Base-by-base conservation (phyloP, 495 filamentous ascomycete species). In the Podospora conica region DNA sequence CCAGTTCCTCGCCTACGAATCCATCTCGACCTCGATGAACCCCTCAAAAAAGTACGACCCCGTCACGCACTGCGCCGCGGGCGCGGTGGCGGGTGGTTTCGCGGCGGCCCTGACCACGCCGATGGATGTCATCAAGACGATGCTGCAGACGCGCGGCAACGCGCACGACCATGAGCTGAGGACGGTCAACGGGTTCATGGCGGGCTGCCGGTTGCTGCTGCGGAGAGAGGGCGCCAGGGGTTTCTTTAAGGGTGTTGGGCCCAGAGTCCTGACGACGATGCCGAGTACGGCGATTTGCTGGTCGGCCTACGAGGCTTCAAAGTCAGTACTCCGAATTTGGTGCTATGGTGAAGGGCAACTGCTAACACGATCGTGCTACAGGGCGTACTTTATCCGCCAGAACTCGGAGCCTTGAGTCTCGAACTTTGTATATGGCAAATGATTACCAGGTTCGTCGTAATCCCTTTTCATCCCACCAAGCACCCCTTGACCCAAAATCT, bases 201-300 rank as follows among this genome's bases (percentile, higher is more conserved):
- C 91, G 58, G 92, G 95, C 2, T 92, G 91, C 59, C 81, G 85
- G 64, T 87, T 98, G 65, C 88, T 99, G 73, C 90, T 91, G 77
- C 82, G 86, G 68, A 86, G 91, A 71, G 92, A 97, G 71, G 95
- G 95, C 60, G 85, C 88, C 71, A 80, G 79, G 62, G 95, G 95
- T 9, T 99, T 97, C 79, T 91, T 97, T 73, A 92, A 93, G 68
- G 95, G 95, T 22, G 84, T 97, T 74, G 85, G 91, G 70, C 96
- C 95, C 60, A 84, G 95, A 64, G 91, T 99, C 40, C 86, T 99
- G 67, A 96, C 94, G 3, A 96, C 95, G 10, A 97, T 97, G 91
- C 95, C 95, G 23, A 96, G 93, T 77, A 98, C 95, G 33, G 95
- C 95, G 5, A 99, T 99, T 71, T 99, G 95, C 82, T 99, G 95